Evolutionary conservation across 1,284 basidiomycete genomes (phyloP), one percentile per base, ranked within the genome.

Genomic region (Heterobasidion parviporum): DNA sequence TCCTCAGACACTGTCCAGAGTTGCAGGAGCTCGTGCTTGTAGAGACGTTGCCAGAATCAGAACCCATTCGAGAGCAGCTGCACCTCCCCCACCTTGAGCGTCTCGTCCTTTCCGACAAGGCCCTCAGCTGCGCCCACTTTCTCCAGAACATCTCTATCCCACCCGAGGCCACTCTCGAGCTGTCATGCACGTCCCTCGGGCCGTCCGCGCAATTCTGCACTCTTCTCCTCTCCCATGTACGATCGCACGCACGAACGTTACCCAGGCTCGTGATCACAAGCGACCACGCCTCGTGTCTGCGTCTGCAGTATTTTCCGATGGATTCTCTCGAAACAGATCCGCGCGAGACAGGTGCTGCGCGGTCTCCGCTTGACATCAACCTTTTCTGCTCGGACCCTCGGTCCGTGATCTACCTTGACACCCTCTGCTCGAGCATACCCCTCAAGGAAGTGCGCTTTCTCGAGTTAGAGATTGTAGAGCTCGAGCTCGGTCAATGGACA

Each of bases 11-110:
- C 6, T 55, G 51, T 33, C 53, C 53, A 6, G 20, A 41, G n/a
- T n/a, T 46, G 18, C 56, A 48, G 4, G 38, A 44, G n/a, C 50
- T 59, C 20, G 16, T 34, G 16, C 57, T 58, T 12, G 33, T 8
- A 18, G 49, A 54, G 18, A 41, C 50, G 10, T 54, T 56, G n/a
- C 55, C 49, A n/a, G 52, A 53, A 20, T 12, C 20, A 34, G 45
- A 10, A 35, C 8, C 45, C 50, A 26, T 8, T 20, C 16, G 14
- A 15, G 18, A 32, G 18, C 20, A 26, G 33, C 50, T 53, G 18
- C 20, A 16, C 14, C 52, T 53, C 52, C 38, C 41, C 3, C 6
- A 14, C 8, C 52, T 53, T 18, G 15, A 34, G 20, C 41, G 52
- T 14, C 52, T 53, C 38, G 41, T 38, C 12, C 52, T 53, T 15